Evolutionary conservation across 2,329 filamentous ascomycete genomes (phyloP).

Genomic region (Xylaria sp.): DNA sequence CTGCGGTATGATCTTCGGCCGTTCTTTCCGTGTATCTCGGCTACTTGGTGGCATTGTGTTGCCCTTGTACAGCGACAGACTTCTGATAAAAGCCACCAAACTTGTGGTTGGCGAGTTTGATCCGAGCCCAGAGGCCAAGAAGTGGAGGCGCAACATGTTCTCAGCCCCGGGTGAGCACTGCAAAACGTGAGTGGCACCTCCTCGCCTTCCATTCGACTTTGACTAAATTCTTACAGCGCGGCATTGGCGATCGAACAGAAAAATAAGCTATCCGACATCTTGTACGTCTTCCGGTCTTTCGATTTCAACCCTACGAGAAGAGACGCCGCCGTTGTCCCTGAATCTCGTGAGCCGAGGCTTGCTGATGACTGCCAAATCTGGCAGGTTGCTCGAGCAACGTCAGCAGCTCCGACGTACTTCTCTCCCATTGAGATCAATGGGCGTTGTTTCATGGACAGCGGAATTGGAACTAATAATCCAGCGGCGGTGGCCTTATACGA

Average conservation of each 20-base stretch:
- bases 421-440: conserved; percentile 1
- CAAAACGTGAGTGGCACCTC: conserved; percentile 1
- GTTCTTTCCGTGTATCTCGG: background rate
- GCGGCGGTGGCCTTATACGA: background rate
- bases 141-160: conserved; percentile 8
- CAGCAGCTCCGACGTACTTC: conserved; percentile 6
- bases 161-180: conserved; percentile 7
- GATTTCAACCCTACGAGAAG: background rate
- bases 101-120: conserved; percentile 2
- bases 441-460: conserved; percentile 1
- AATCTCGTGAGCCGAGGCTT: background rate
- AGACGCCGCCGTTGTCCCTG: background rate
- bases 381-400: conserved; percentile 9
- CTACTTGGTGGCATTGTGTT: background rate
- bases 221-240: background rate
- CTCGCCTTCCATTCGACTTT: background rate
- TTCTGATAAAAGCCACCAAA: conserved; percentile 1
- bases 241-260: conserved; percentile 1
- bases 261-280: background rate
- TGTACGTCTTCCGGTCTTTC: conserved; percentile 8
- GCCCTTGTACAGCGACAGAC: background rate
- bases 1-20: conserved; percentile 1
- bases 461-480: conserved; percentile 1
- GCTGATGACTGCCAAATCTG: conserved; percentile 8
- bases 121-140: conserved; percentile 1